Percentiles rank a stretch among this genome's conserved stretches.
phyloP scores from a whole-genome alignment of 2,329 filamentous ascomycete species.

The Gremmenia infestans region DNA sequence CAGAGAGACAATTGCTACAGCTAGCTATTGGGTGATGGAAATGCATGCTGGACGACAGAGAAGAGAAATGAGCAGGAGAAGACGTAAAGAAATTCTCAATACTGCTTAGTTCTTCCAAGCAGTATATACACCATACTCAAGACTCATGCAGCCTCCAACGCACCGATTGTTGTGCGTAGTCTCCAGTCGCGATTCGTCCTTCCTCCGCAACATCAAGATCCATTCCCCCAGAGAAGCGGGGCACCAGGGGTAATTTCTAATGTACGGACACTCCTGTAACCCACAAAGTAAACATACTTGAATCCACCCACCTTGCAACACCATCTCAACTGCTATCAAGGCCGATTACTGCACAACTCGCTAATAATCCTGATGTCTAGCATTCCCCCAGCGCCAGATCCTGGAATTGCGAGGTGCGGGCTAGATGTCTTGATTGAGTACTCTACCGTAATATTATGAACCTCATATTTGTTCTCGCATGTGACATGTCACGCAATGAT shows the following conservation, averaged over 20 bases:
- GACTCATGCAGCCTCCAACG: not conserved
- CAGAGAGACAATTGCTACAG: not conserved
- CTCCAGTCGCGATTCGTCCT: not conserved
- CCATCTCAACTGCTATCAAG: no score
- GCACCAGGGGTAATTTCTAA: no score
- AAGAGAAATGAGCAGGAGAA: not conserved
- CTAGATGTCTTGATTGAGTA: no score
- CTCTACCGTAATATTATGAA: no score
- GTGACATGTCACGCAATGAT: no score
- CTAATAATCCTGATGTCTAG: no score
- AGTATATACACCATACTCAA: not conserved
- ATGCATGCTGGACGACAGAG: constrained; percentile 1
- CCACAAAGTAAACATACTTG: not conserved
- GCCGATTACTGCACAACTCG: no score
- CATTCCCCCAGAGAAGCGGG: constrained; percentile 3
- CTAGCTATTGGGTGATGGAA: not conserved
- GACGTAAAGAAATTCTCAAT: not conserved
- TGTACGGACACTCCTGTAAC: not conserved
- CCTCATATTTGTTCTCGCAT: no score
- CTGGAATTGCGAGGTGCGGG: not conserved
- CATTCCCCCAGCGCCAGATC: no score
- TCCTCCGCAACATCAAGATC: not conserved
- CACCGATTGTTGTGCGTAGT: constrained; percentile 9
- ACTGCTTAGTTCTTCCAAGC: not conserved
- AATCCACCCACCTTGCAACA: no score